These are phyloP conservation scores for Clavispora asparagi DNA, from an alignment of 805 yeast species.

Conservation along the genomic window DNA sequence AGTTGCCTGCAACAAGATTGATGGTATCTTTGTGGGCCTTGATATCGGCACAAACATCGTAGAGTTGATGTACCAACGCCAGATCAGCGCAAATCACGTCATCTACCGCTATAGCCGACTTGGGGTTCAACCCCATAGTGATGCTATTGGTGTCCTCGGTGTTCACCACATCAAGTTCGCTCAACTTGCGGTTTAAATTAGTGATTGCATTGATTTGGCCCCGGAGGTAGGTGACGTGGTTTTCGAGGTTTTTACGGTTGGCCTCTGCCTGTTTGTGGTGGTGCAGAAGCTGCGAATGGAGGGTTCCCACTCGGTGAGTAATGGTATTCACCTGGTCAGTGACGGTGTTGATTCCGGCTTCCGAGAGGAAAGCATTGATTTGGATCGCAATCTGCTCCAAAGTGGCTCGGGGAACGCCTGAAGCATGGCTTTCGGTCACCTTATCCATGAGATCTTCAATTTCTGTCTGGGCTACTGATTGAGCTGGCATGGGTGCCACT, in stretches of 20 bases:
- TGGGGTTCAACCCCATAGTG: slow-evolving; percentile 3
- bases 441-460: slow-evolving; percentile 16
- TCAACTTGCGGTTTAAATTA: slow-evolving; percentile 22
- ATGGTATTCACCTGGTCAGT: slow-evolving; percentile 8
- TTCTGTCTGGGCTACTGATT: neutral
- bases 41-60: slow-evolving; percentile 59
- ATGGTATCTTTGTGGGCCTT: slow-evolving; percentile 67
- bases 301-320: slow-evolving; percentile 20
- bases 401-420: neutral
- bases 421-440: slow-evolving; percentile 5
- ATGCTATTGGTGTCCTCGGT: slow-evolving; percentile 15
- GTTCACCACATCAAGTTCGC: slow-evolving; percentile 21
- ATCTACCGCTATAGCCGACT: slow-evolving; percentile 20
- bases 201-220: slow-evolving; percentile 20
- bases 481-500: neutral
- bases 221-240: slow-evolving; percentile 25
- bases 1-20: slow-evolving; percentile 51
- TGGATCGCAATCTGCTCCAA: slow-evolving; percentile 10
- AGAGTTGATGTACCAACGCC: slow-evolving; percentile 48
- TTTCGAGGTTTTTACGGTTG: slow-evolving; percentile 26
- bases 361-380: slow-evolving; percentile 10
- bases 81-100: slow-evolving; percentile 37
- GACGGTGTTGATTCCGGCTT: slow-evolving; percentile 9
- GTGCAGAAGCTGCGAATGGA: slow-evolving; percentile 28
- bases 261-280: slow-evolving; percentile 34